Base-by-base conservation (phyloP, 192 early-diverging fungal species). In the Coemansia sp. region DNA sequence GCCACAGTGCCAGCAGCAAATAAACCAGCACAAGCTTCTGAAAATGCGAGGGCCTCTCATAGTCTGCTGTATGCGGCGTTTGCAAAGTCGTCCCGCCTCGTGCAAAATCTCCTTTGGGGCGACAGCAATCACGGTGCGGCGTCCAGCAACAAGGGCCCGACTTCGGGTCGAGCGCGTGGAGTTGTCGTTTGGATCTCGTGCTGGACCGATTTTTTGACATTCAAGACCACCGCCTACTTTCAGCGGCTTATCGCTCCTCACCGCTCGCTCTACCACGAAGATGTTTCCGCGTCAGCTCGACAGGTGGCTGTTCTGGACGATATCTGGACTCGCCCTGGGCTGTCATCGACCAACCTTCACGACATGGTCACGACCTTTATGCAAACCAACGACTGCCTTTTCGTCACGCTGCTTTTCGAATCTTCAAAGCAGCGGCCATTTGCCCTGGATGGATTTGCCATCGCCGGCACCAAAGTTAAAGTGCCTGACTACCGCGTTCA, bases 391-490 rank as follows among this genome's bases (percentile, higher is more conserved):
- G 74, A 77, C 39, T 63, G 63, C 25, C 60, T 47, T 42, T 77
- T 63, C 50, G 74, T 77, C n/a, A 53, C 66, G 29, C 74, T 77
- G 3, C 46, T 77, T 39, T 70, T 77, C 35, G 74, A 70, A 43
- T 77, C 74, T n/a, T 67, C 74, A 5, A 58, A 58, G 21, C 38
- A 61, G 34, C 67, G 51, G 3, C 74, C 74, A 11, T 70, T 62
- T 33, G 18, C 48, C 14, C 21, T 46, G 4, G 74, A 77, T 21
- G 74, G 68, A 1, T 70, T 70, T 53, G 74, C 67, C n/a, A 29
- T 70, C 14, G 8, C 51, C 4, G 74, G 74, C 0, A 70, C 74
- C 18, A 63, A 53, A 15, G 25, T 63, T 25, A 53, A 55, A 18
- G 63, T 77, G n/a, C 47, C 68, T 11, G 63, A 70, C 49, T 66